Evolutionary conservation across 75 land plant genomes (phyloP), one percentile per base, ranked within the genome.

Genomic region (Pinus tabuliformis): DNA sequence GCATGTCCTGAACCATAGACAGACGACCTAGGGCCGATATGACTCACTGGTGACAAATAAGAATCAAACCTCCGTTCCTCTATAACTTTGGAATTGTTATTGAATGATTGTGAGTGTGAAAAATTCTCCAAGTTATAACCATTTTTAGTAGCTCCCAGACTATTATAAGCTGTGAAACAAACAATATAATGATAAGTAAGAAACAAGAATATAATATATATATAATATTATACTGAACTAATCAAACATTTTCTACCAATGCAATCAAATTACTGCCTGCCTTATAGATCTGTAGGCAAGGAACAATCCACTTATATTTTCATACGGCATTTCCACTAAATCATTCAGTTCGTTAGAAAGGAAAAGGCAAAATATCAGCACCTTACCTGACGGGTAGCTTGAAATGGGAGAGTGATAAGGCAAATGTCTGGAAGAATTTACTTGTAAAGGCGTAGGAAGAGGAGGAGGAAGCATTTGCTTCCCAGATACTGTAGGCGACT

Each of bases 391-490:
- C 42, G 72, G 9, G 72, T 68, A 68, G 72, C 11, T 68, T 68
- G 72, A n/a, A 11, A 39, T 12, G n/a, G 72, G 72, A 42, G 72
- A 68, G 21, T 39, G 13, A 37, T 68, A 42, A 42, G 72, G 52
- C 49, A 45, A 68, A 68, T 68, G 72, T 24, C 72, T 68, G 20
- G 49, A 68, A 39, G 45, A 37, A 18, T 3, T 39, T 7, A 64
- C 36, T 21, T 68, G 22, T n/a, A 21, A n/a, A 8, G 52, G 72
- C 11, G 72, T 20, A 37, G 39, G 42, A n/a, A 45, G 72, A n/a
- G 72, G n/a, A n/a, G 72, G n/a, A 42, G 72, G 72, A 42, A n/a
- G 72, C 72, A 39, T 68, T 68, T 68, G 45, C 45, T 66, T 68
- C 54, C 72, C 72, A 42, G n/a, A n/a, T 5, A 11, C 54, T 11